phyloP scores from a whole-genome alignment of 2,329 filamentous ascomycete species.

The Verticillium tricorpus region DNA sequence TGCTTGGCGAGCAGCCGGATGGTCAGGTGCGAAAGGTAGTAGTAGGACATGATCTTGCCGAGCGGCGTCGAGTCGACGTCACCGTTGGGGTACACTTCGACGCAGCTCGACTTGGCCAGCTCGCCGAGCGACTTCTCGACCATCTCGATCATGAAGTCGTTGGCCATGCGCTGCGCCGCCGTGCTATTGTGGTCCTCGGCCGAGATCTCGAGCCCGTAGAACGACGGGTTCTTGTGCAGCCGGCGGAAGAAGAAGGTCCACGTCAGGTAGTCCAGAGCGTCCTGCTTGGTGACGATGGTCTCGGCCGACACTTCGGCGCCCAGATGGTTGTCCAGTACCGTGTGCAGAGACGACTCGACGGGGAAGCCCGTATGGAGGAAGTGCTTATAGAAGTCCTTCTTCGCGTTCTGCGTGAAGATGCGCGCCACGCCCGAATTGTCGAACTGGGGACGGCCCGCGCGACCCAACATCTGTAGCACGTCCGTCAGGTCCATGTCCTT shows the following conservation, averaged over 20 bases:
- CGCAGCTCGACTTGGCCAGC: conserved; percentile 78
- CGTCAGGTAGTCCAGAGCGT: conserved; percentile 93
- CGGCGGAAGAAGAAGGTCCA: conserved; percentile 99
- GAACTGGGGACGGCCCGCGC: conserved; percentile 93
- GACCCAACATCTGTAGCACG: conserved; percentile 94
- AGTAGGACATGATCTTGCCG: conserved; percentile 99
- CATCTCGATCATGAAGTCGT: conserved; percentile 91
- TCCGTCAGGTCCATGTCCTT: conserved; percentile 99
- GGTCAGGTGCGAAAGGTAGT: conserved; percentile 94
- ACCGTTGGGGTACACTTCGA: conserved; percentile 77
- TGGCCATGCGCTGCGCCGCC: conserved; percentile 78
- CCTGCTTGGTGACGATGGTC: conserved; percentile 90
- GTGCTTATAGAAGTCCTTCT: conserved; percentile 99
- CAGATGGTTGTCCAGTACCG: conserved; percentile 94
- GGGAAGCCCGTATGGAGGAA: conserved; percentile 98
- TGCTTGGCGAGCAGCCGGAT: conserved; percentile 78
- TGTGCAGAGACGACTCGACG: conserved; percentile 93
- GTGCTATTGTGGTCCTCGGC: conserved; percentile 88
- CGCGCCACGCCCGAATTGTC: conserved; percentile 92
- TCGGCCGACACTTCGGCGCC: conserved; percentile 91
- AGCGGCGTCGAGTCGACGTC: conserved; percentile 86
- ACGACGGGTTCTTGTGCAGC: conserved; percentile 96
- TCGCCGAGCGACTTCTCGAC: conserved; percentile 83
- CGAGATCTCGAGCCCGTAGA: conserved; percentile 92
- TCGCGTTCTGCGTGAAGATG: conserved; percentile 95